These are phyloP conservation scores for Silybum marianum DNA, from an alignment of 129 eudicot genomes.

Conservation along the genomic window DNA sequence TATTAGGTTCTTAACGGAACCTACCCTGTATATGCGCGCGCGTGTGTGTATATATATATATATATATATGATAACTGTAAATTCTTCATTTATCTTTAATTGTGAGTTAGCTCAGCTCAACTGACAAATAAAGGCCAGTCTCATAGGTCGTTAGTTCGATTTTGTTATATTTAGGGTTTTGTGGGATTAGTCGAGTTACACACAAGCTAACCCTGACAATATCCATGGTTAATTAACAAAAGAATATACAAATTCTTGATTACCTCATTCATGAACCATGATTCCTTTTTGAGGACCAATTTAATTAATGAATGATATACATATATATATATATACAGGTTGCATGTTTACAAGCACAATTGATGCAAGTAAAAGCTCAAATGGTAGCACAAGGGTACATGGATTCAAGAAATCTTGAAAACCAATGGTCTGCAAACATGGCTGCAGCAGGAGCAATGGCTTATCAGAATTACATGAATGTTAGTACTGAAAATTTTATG, in stretches of 20 bases:
- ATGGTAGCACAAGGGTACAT: constrained; percentile 50
- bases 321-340: constrained; percentile 55
- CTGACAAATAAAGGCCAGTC: background rate
- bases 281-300: background rate
- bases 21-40: background rate
- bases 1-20: background rate
- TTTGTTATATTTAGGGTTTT: no score
- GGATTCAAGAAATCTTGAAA: constrained; percentile 52
- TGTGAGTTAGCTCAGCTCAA: background rate
- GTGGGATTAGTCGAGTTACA: background rate
- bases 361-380: constrained; percentile 83
- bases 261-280: background rate
- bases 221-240: no score
- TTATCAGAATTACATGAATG: constrained; percentile 31
- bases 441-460: constrained; percentile 28
- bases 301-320: background rate
- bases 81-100: background rate
- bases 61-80: no score
- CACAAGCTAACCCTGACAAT: background rate
- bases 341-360: constrained; percentile 89
- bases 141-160: no score
- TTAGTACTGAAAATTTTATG: constrained; percentile 7
- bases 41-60: no score
- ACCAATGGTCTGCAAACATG: constrained; percentile 44
- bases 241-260: background rate